Conservation (phyloP, 164 flowering plant genomes). For the Akebia trifoliata region DNA sequence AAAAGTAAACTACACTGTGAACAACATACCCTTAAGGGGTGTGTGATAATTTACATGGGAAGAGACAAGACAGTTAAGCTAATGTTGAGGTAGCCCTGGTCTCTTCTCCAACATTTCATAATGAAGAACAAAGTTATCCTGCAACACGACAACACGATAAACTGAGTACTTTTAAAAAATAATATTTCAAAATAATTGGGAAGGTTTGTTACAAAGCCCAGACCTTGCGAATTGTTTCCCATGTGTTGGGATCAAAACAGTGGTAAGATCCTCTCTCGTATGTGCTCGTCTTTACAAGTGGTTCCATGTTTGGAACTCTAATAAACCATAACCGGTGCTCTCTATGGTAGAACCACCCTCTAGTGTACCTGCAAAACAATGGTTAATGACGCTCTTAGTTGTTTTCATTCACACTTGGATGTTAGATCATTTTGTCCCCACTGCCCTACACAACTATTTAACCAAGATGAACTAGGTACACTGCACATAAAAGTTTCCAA, state of each 20-base stretch:
- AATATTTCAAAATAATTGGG: too few relatives aligned
- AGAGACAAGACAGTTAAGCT: not conserved
- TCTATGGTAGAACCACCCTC: slow-evolving; percentile 39
- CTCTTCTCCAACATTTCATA: slow-evolving; percentile 31
- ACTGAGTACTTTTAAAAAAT: not conserved
- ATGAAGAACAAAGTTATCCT: slow-evolving; percentile 34
- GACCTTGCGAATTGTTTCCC: slow-evolving; percentile 32
- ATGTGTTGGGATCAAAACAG: slow-evolving; percentile 33
- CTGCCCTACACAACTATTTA: not conserved
- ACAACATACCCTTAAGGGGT: not conserved
- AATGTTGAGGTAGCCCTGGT: slow-evolving; percentile 26
- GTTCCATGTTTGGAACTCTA: slow-evolving; percentile 24
- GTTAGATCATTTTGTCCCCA: too few relatives aligned
- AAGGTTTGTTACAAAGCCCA: not conserved
- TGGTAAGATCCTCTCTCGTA: slow-evolving; percentile 35
- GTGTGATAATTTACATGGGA: slow-evolving; percentile 2
- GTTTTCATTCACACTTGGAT: too few relatives aligned
- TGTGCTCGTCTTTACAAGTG: slow-evolving; percentile 22
- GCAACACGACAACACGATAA: slow-evolving; percentile 8
- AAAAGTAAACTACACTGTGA: slow-evolving; percentile 17
- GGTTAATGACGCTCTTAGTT: not conserved
- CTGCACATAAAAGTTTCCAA: too few relatives aligned
- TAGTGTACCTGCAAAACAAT: slow-evolving; percentile 21
- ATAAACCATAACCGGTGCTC: slow-evolving; percentile 27
- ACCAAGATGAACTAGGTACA: too few relatives aligned